Base-by-base conservation (phyloP, 2,329 filamentous ascomycete genomes). In the Volutella citrinella region DNA sequence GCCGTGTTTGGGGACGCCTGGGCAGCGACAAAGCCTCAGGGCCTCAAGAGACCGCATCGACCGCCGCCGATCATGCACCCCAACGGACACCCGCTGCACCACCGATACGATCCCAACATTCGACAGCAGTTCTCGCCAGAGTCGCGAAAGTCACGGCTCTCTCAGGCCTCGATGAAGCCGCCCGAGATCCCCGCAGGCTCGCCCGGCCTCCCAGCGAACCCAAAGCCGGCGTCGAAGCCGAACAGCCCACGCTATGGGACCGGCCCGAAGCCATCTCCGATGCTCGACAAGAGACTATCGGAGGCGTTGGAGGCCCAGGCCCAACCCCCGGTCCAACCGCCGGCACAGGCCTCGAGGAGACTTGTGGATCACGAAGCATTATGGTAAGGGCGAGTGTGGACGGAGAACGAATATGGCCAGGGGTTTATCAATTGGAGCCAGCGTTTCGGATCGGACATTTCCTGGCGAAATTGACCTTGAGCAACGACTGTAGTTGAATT, bases 1-100 rank as follows among this genome's bases (percentile, higher is more conserved):
- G 42, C 46, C 7, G 62, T 60, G 1, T 70, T 70, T 30, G 60
- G 63, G 4, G 35, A 42, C 1, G 57, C 63, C 5, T 69, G 69
- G 66, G 49, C 51, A n/a, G 43, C 57, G 11, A 69, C 65, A 4
- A 63, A 63, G 3, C 59, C 65, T 3, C 48, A 32, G 12, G 40
- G 41, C 7, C 25, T 43, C 29, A 51, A 43, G 32, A 43, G 36
- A 12, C 42, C 40, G 11, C 39, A 36, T 4, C 51, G 40, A 11
- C 55, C 36, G 19, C 15, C 43, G 10, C 43, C 47, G 4, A 34
- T 54, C 8, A 32, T 40, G 14, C 34, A 46, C 11, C 23, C 44
- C 6, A 46, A 35, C 22, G 47, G 46, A 2, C 45, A 56, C 19
- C 45, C 42, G 12, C 48, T 52, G 5, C 59, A 62, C 26, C 50